Evolutionary conservation across 495 filamentous ascomycete species (phyloP), one percentile per base, ranked within the genome.

Genomic region (Daldinia loculata): DNA sequence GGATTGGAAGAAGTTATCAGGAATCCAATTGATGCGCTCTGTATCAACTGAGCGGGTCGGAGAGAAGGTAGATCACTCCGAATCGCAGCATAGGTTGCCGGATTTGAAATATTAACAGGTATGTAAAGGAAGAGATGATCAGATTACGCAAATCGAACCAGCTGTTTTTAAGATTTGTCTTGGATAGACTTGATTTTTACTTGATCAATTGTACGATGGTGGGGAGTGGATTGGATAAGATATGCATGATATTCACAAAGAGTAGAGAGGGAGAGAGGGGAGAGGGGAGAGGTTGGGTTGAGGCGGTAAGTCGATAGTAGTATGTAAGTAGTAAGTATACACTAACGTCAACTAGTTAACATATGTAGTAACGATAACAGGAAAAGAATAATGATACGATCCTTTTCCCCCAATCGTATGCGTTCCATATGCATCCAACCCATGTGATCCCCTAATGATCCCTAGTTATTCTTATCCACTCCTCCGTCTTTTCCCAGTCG

Each of bases 401-500:
- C 17, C 24, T 34, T 56, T 6, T 17, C 9, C 17, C 17, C 53
- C 53, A 56, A 56, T 56, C 27, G 53, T 30, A 56, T 36, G 53
- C 27, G 17, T 56, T 36, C 27, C 27, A 56, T 36, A 32, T 30
- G 53, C 53, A 56, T 29, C 6, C 9, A 56, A 36, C 30, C 30
- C 53, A 56, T 56, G 53, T 56, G 53, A 56, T 56, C 53, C 26
- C 8, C n/a, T 19, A 11, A 22, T 22, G 51, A 29, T 29, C 51
- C 51, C 51, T 15, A 30, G 12, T 29, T 22, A 53, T 27, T 24
- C 51, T 19, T 56, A 56, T 36, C 53, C 53, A 56, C 53, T 56
- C 53, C 53, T 36, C 17, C 27, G 3, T 36, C 9, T 24, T 26
- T 29, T 19, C 30, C 30, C 53, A 32, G 29, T 15, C 30, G 53